Percentiles rank a stretch among this genome's conserved stretches.
These are phyloP conservation scores for Cercospora sesami DNA, from an alignment of 2,329 filamentous ascomycete genomes.

Conservation along the genomic window DNA sequence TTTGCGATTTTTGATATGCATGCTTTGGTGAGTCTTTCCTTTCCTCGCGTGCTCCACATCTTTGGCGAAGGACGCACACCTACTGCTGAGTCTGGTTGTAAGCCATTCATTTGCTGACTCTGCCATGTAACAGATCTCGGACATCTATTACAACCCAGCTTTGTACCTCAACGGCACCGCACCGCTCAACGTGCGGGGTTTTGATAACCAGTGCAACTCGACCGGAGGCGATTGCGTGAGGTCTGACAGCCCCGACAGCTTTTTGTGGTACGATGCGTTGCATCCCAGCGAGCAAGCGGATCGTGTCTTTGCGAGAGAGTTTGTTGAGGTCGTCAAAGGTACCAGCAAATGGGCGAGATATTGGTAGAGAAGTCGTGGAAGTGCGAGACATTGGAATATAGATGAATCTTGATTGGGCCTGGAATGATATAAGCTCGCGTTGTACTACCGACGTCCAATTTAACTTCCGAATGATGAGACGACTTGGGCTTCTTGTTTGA, in stretches of 20 bases:
- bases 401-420: neutral
- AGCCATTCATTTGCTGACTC: neutral
- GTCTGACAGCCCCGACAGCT: slow-evolving; percentile 56
- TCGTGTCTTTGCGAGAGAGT: slow-evolving; percentile 57
- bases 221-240: slow-evolving; percentile 46
- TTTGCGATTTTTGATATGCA: slow-evolving; percentile 70
- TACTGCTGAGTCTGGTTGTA: too few species aligned
- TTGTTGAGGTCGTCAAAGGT: slow-evolving; percentile 57
- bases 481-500: neutral
- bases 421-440: neutral
- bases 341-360: slow-evolving; percentile 50
- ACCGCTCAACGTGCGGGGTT: slow-evolving; percentile 63
- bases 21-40: slow-evolving; percentile 49
- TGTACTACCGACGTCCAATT: neutral
- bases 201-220: slow-evolving; percentile 56
- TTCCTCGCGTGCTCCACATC: neutral
- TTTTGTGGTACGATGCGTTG: slow-evolving; percentile 72
- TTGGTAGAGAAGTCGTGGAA: slow-evolving; percentile 32
- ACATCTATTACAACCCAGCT: slow-evolving; percentile 63
- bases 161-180: slow-evolving; percentile 62
- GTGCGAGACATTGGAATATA: neutral
- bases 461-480: neutral
- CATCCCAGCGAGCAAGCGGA: slow-evolving; percentile 69
- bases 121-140: slow-evolving; percentile 50
- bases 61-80: too few species aligned